These are phyloP conservation scores for Ceratobasidium theobromae DNA, from an alignment of 1,284 basidiomycete species.

Conservation along the genomic window DNA sequence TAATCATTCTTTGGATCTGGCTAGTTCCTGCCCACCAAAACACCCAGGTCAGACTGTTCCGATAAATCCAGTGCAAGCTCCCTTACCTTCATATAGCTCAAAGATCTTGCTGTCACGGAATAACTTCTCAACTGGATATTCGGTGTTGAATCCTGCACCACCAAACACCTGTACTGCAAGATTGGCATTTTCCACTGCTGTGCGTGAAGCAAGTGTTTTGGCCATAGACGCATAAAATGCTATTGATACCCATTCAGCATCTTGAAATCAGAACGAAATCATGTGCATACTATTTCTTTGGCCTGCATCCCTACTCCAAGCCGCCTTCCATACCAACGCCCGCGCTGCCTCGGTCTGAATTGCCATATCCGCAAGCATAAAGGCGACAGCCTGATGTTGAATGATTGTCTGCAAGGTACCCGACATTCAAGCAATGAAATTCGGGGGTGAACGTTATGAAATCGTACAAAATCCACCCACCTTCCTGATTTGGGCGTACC, in stretches of 20 bases:
- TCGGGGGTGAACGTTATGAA: background rate
- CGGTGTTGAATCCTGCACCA: conserved; percentile 54
- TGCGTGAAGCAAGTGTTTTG: conserved; percentile 49
- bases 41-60: background rate
- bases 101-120: conserved; percentile 51
- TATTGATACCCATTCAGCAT: conserved; percentile 14
- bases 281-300: conserved; percentile 47
- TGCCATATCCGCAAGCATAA: conserved; percentile 59
- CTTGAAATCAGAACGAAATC: background rate
- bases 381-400: conserved; percentile 54
- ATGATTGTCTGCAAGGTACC: conserved; percentile 46
- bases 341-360: conserved; percentile 51
- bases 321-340: conserved; percentile 51
- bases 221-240: conserved; percentile 56
- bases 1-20: background rate
- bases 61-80: background rate
- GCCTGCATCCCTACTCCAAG: conserved; percentile 52
- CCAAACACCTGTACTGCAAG: conserved; percentile 50
- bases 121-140: conserved; percentile 56
- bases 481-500: conserved; percentile 53
- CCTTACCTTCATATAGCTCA: conserved; percentile 46
- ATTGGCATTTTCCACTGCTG: conserved; percentile 50
- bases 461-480: conserved; percentile 40
- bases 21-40: background rate
- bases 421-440: background rate